phyloP scores from a whole-genome alignment of 768 basidiomycete genomes.

The Pleurotus citrinopileatus region DNA sequence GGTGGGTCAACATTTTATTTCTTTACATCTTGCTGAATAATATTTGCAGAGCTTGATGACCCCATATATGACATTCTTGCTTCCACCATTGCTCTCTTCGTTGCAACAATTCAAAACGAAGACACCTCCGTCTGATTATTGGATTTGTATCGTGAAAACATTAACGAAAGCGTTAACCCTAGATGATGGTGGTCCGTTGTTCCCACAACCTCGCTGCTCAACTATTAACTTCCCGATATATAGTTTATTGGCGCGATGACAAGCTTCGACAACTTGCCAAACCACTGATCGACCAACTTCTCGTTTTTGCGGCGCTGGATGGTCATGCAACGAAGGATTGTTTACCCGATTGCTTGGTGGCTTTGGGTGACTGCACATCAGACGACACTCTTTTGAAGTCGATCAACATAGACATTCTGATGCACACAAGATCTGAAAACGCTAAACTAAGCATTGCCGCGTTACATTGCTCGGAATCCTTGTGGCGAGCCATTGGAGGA shows the following conservation, averaged over 20 bases:
- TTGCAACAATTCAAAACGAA: conserved; percentile 48
- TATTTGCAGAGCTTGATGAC: conserved; percentile 71
- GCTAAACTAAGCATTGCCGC: conserved; percentile 66
- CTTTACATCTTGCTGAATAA: background rate
- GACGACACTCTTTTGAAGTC: conserved; percentile 70
- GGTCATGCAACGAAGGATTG: conserved; percentile 33
- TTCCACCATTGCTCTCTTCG: conserved; percentile 63
- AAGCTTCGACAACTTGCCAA: conserved; percentile 62
- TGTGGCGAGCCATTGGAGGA: conserved; percentile 78
- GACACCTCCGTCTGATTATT: conserved; percentile 43
- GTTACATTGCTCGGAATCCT: conserved; percentile 57
- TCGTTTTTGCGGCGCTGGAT: conserved; percentile 41
- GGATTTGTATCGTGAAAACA: conserved; percentile 59
- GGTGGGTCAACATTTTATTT: conserved; percentile 36
- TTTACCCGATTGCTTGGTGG: conserved; percentile 50
- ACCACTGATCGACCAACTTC: conserved; percentile 64
- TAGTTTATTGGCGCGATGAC: conserved; percentile 93
- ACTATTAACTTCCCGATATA: too few species aligned
- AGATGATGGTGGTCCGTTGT: conserved; percentile 75
- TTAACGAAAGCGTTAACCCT: conserved; percentile 67
- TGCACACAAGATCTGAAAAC: conserved; percentile 89
- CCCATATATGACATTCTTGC: conserved; percentile 81
- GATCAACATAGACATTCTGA: conserved; percentile 80
- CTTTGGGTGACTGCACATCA: conserved; percentile 49
- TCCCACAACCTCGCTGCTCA: background rate